A percentile compares a stretch with the other conserved stretches of the same genome.
These are phyloP conservation scores for Pyrenochaeta sp. DNA, from an alignment of 2,329 filamentous ascomycete genomes.

Conservation along the genomic window DNA sequence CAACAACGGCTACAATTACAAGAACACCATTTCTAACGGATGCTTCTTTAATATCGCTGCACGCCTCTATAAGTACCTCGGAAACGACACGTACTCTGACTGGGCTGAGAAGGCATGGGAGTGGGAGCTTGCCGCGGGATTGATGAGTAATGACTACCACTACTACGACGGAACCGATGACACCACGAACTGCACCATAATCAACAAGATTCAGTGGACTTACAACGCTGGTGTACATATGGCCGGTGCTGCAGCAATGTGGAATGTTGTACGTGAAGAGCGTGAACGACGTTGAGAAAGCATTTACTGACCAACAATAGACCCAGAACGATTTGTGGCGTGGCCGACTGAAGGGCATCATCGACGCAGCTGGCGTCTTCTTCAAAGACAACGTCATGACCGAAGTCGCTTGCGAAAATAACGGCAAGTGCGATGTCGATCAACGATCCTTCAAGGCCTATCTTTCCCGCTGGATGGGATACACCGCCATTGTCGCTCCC, in stretches of 20 bases:
- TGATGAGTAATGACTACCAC: constrained; percentile 58
- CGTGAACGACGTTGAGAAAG: background rate
- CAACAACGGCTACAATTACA: constrained; percentile 82
- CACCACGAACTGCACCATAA: constrained; percentile 52
- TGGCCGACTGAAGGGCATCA: constrained; percentile 41
- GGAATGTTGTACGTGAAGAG: constrained; percentile 53
- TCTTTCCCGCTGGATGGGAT: constrained; percentile 54
- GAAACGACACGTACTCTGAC: constrained; percentile 62
- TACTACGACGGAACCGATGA: constrained; percentile 58
- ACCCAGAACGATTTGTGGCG: constrained; percentile 46
- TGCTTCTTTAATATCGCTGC: constrained; percentile 84
- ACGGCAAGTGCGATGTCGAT: constrained; percentile 57
- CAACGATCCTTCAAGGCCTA: constrained; percentile 59
- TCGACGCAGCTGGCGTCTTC: constrained; percentile 53
- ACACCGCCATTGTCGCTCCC: constrained; percentile 51
- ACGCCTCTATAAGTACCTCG: constrained; percentile 74
- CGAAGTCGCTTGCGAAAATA: constrained; percentile 58
- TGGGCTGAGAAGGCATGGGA: constrained; percentile 74
- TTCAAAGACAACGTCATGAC: constrained; percentile 57
- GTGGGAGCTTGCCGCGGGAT: constrained; percentile 58
- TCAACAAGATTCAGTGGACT: constrained; percentile 57
- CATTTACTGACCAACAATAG: constrained; percentile 25
- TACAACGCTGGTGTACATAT: constrained; percentile 59
- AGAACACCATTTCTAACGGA: constrained; percentile 82
- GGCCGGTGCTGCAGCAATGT: constrained; percentile 58